A percentile compares a stretch with the other conserved stretches of the same genome.
phyloP scores from a whole-genome alignment of 495 filamentous ascomycete genomes.

The Aspergillus avenaceus region DNA sequence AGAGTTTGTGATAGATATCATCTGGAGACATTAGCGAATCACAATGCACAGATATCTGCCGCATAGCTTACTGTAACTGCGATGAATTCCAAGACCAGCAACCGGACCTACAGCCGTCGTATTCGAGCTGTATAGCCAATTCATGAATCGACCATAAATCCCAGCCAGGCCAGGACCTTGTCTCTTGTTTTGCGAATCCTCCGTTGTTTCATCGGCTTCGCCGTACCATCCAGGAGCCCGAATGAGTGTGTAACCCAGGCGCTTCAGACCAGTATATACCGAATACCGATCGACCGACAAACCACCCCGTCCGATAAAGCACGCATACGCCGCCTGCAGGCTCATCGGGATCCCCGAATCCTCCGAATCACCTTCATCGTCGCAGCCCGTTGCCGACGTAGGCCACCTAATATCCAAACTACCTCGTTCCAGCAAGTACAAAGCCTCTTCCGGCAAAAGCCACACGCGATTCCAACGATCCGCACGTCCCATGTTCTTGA shows the following conservation, averaged over 20 bases:
- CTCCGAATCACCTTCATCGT: slow-evolving; percentile 26
- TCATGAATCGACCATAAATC: slow-evolving; percentile 27
- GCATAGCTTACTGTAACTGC: slow-evolving; percentile 57
- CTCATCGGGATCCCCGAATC: slow-evolving; percentile 77
- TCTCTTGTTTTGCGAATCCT: slow-evolving; percentile 3
- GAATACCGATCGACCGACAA: slow-evolving; percentile 77
- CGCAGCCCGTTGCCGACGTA: slow-evolving; percentile 21
- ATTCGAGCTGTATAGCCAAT: slow-evolving; percentile 28
- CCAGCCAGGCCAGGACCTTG: slow-evolving; percentile 31
- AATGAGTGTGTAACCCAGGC: slow-evolving; percentile 76
- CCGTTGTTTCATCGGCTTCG: slow-evolving; percentile 6
- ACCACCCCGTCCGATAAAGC: slow-evolving; percentile 62
- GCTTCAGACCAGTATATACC: slow-evolving; percentile 78
- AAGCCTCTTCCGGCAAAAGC: slow-evolving; percentile 87
- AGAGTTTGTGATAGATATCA: slow-evolving; percentile 70
- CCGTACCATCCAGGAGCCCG: slow-evolving; percentile 59
- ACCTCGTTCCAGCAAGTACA: slow-evolving; percentile 85
- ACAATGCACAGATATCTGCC: neutral
- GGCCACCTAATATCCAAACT: slow-evolving; percentile 84
- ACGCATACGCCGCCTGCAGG: slow-evolving; percentile 83
- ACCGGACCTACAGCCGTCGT: slow-evolving; percentile 59
- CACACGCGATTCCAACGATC: slow-evolving; percentile 60
- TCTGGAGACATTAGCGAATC: slow-evolving; percentile 22
- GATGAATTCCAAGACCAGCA: slow-evolving; percentile 70
- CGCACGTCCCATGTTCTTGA: slow-evolving; percentile 55